Evolutionary conservation across 495 filamentous ascomycete genomes (phyloP).

Genomic region (Talaromyces stipitatus): DNA sequence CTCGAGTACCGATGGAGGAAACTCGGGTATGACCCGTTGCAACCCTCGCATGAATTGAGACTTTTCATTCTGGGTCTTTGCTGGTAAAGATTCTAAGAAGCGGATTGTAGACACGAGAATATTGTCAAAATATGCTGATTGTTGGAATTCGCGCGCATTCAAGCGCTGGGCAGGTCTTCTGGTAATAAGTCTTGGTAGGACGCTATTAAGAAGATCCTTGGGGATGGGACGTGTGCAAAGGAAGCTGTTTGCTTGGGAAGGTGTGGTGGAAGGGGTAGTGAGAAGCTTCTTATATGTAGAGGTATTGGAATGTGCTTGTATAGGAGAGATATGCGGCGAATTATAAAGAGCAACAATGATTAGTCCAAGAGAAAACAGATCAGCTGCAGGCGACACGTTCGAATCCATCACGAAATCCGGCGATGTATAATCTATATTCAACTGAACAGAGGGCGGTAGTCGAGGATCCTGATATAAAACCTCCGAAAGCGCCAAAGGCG

Average conservation of each 20-base stretch:
- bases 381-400: constrained; percentile 68
- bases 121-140: constrained; percentile 92
- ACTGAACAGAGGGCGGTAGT: constrained; percentile 72
- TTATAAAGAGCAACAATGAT: constrained; percentile 88
- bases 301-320: constrained; percentile 69
- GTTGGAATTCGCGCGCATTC: constrained; percentile 86
- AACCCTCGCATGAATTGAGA: constrained; percentile 84
- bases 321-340: constrained; percentile 77
- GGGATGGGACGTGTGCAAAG: constrained; percentile 72
- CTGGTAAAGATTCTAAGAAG: constrained; percentile 81
- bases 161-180: constrained; percentile 77
- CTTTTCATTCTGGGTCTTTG: constrained; percentile 88
- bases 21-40: constrained; percentile 76
- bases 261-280: constrained; percentile 64
- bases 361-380: constrained; percentile 89
- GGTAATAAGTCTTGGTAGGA: constrained; percentile 78
- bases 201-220: constrained; percentile 61
- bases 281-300: constrained; percentile 79
- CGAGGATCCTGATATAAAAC: constrained; percentile 79
- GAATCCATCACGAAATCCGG: constrained; percentile 90
- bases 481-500: constrained; percentile 73
- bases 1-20: constrained; percentile 86
- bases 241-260: constrained; percentile 73
- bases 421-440: constrained; percentile 87
- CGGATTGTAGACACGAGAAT: constrained; percentile 92